Evolutionary conservation across 306 rosid species (phyloP).

Genomic region (Abrus pulchellus): DNA sequence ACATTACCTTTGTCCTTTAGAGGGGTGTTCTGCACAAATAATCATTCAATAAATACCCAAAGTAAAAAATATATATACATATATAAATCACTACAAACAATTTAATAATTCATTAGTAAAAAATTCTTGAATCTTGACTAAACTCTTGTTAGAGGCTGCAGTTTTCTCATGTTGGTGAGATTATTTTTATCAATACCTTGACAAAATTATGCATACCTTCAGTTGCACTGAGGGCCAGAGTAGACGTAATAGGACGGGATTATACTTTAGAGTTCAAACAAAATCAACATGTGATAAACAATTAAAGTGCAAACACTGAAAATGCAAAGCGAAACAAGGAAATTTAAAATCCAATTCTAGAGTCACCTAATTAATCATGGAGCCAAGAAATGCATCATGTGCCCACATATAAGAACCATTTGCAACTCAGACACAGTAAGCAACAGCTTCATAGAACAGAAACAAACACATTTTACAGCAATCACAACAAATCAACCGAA

Average conservation of each 20-base stretch:
- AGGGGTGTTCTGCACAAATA: slow-evolving; percentile 45
- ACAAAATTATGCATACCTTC: neutral
- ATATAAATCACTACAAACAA: slow-evolving; percentile 25
- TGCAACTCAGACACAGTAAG: neutral
- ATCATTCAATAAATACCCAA: slow-evolving; percentile 25
- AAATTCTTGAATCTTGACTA: neutral
- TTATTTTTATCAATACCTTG: neutral
- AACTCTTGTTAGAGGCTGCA: neutral
- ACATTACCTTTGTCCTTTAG: slow-evolving; percentile 45
- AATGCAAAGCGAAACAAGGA: neutral
- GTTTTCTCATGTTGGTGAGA: neutral
- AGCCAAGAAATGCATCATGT: slow-evolving; percentile 20
- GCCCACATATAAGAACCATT: neutral
- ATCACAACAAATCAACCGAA: neutral
- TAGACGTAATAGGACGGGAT: neutral
- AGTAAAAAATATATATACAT: too few species aligned
- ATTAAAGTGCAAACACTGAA: neutral
- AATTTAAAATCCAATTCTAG: neutral
- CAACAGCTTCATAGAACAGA: slow-evolving; percentile 16
- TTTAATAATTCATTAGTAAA: neutral
- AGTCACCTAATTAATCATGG: neutral
- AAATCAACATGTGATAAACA: neutral
- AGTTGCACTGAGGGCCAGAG: neutral
- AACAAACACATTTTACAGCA: neutral
- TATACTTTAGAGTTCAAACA: neutral